Conservation (phyloP, 2,329 filamentous ascomycete genomes). For the Xylariaceae sp. region DNA sequence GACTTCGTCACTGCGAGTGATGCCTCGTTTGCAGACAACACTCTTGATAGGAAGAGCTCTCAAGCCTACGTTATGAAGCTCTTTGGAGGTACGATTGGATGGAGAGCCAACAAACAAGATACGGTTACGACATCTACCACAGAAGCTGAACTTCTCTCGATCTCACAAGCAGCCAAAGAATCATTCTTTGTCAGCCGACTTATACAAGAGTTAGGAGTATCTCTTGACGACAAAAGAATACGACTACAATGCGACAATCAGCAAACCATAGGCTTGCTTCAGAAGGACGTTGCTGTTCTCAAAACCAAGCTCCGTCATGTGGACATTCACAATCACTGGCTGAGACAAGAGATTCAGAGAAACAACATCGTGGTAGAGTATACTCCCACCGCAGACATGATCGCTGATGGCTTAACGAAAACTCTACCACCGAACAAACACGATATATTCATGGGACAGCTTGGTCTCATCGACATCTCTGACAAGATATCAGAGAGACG, state of each 20-base stretch:
- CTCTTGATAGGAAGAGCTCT: constrained; percentile 5
- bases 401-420: background rate
- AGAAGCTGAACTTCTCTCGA: constrained; percentile 1
- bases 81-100: constrained; percentile 3
- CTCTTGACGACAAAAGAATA: background rate
- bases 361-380: background rate
- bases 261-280: constrained; percentile 1
- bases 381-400: background rate
- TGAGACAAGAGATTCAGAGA: background rate
- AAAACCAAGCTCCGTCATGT: background rate
- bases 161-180: constrained; percentile 7
- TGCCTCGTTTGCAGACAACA: constrained; percentile 3
- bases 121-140: constrained; percentile 3
- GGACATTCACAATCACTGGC: constrained; percentile 4
- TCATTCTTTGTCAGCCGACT: background rate
- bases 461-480: too few relatives aligned
- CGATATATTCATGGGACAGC: too few relatives aligned
- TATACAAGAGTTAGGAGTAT: background rate
- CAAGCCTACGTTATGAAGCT: constrained; percentile 4
- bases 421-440: background rate
- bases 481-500: too few relatives aligned
- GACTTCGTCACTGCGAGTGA: background rate
- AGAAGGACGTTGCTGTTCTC: background rate
- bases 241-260: constrained; percentile 1
- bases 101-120: constrained; percentile 4